Base-by-base conservation (phyloP, 139 green algal genomes). In the Haematococcus sp. region DNA sequence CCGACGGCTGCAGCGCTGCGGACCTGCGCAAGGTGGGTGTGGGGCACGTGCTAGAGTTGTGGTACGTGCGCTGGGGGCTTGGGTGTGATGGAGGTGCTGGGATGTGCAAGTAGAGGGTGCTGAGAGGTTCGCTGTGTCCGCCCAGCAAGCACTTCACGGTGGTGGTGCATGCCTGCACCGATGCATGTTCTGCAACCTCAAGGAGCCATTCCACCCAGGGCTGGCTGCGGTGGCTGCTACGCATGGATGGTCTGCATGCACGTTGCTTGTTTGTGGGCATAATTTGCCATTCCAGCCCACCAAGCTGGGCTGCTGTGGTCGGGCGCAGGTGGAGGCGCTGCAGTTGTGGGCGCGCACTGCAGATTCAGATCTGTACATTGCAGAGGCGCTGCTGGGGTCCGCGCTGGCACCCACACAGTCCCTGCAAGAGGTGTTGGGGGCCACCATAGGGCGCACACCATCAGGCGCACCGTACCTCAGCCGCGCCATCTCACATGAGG, bases 281-380 rank as follows among this genome's bases (percentile, higher is more conserved):
- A 17, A 15, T 55, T 23, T 55, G 46, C 46, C 17, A 17, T n/a
- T 55, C 15, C 46, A 55, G 46, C 46, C 17, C 46, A 55, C 17
- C 46, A 55, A 55, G 17, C 15, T 55, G 15, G 15, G 54, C 9
- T 13, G 54, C 40, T 49, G 40, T 49, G 11, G 9, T 13, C 23
- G 17, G 11, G 54, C 52, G 61, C 73, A 90, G 79, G 83, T 91
- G 40, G 70, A 81, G 2, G 76, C 75, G 56, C 77, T 95, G 76
- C 80, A 88, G 31, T 70, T 59, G 44, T 95, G 89, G 90, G 76
- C 77, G 4, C 63, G 70, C 19, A 82, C 85, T 4, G 87, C 86
- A 1, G 82, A 86, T 20, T 82, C 78, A 25, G 89, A 94, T 73
- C 63, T 95, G 25, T 76, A 82, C 30, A 83, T 95, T 31, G 85